phyloP scores from a whole-genome alignment of 1,139 yeast species.

The Blastobotrys capitulatus region DNA sequence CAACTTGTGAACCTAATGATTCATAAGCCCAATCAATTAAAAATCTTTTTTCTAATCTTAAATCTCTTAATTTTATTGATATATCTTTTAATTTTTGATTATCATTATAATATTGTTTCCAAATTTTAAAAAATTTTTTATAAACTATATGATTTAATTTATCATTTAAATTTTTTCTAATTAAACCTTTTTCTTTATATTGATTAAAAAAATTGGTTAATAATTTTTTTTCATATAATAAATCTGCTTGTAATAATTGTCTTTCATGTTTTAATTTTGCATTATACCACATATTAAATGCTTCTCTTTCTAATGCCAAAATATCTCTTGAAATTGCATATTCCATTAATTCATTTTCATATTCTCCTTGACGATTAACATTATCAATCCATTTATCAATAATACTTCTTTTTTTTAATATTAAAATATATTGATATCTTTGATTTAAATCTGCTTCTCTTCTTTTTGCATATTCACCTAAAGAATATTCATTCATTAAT shows the following conservation, averaged over 20 bases:
- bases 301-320: not conserved
- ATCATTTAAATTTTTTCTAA: not conserved
- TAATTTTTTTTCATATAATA: not conserved
- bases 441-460: conserved; percentile 6
- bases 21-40: conserved; percentile 13
- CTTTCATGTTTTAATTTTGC: not conserved
- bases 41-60: not conserved
- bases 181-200: not conserved
- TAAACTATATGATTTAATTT: conserved; percentile 1
- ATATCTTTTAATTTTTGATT: not conserved
- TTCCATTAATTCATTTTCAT: not conserved
- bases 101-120: conserved; percentile 9
- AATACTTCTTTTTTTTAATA: not conserved
- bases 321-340: conserved; percentile 5
- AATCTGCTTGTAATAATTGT: not conserved
- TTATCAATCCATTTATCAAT: conserved; percentile 2
- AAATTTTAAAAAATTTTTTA: conserved; percentile 9
- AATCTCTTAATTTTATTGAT: conserved; percentile 9
- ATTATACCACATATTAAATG: not conserved
- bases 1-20: conserved; percentile 5
- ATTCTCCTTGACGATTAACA: not conserved
- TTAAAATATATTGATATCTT: conserved; percentile 1
- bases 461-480: conserved; percentile 10
- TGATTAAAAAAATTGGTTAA: not conserved
- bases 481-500: conserved; percentile 18